phyloP scores from a whole-genome alignment of 1,139 yeast genomes.

The Geotrichum bryndzae region DNA sequence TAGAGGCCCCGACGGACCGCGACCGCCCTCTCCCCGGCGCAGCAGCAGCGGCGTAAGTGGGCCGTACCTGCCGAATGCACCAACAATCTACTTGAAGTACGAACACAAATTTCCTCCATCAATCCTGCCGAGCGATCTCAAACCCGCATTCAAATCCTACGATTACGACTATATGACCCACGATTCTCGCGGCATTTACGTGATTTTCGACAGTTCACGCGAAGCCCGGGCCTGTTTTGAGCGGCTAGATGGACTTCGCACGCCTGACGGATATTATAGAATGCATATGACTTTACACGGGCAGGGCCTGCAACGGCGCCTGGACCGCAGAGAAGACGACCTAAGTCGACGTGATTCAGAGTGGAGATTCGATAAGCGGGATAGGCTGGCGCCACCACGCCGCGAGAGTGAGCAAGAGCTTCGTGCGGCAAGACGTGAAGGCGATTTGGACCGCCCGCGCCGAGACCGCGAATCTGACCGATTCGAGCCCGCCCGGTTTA shows the following conservation, averaged over 20 bases:
- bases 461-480: neutral
- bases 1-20: neutral
- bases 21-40: neutral
- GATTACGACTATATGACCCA: conserved; percentile 26
- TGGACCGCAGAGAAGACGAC: neutral
- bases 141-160: neutral
- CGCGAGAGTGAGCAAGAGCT: neutral
- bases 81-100: conserved; percentile 5
- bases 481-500: neutral
- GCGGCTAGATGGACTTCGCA: neutral
- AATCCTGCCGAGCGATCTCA: conserved; percentile 8
- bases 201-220: conserved; percentile 36
- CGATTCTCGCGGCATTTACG: conserved; percentile 61
- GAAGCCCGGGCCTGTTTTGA: neutral
- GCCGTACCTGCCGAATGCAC: neutral
- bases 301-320: conserved; percentile 1
- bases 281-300: neutral
- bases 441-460: neutral
- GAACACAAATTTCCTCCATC: conserved; percentile 6
- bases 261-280: neutral
- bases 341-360: neutral
- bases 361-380: neutral
- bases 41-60: neutral
- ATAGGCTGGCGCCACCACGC: neutral
- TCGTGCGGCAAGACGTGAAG: neutral